phyloP scores from a whole-genome alignment of 208 protist species.

The Acanthamoeba culbertsoni region DNA sequence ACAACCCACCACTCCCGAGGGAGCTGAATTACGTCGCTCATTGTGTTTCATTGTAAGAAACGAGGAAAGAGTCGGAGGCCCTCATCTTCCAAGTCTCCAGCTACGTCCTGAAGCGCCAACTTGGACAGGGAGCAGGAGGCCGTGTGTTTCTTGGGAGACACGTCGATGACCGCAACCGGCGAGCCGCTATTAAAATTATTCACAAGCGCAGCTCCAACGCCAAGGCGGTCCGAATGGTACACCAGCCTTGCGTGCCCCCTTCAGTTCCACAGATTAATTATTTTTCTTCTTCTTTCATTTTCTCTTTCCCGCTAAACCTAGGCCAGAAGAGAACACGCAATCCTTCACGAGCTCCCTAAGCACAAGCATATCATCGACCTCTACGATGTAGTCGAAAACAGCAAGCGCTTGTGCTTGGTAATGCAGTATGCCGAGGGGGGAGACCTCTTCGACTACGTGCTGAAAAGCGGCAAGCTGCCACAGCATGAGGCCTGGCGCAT shows the following conservation, averaged over 20 bases:
- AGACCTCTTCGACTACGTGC: constrained; percentile 76
- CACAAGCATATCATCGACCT: constrained; percentile 80
- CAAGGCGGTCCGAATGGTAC: constrained; percentile 45
- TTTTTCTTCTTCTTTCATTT: background rate
- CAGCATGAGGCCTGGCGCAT: constrained; percentile 65
- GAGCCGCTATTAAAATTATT: constrained; percentile 46
- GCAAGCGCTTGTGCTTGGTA: constrained; percentile 72
- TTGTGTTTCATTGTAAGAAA: background rate
- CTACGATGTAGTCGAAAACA: constrained; percentile 72
- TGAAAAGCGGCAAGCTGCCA: constrained; percentile 65
- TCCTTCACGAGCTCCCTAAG: constrained; percentile 64
- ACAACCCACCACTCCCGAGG: background rate
- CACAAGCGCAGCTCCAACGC: constrained; percentile 58
- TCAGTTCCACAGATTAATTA: background rate
- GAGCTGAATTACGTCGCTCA: background rate
- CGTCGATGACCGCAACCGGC: background rate
- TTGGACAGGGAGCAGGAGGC: constrained; percentile 48
- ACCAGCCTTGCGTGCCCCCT: background rate
- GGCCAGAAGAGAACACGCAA: constrained; percentile 61
- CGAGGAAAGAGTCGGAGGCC: constrained; percentile 4
- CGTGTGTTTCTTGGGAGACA: constrained; percentile 26
- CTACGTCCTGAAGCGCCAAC: constrained; percentile 36
- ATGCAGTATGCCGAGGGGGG: constrained; percentile 79
- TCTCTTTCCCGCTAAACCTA: background rate
- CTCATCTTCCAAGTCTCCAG: constrained; percentile 42